Evolutionary conservation across 768 basidiomycete species (phyloP).

Genomic region (Podaxis mareebaensis): DNA sequence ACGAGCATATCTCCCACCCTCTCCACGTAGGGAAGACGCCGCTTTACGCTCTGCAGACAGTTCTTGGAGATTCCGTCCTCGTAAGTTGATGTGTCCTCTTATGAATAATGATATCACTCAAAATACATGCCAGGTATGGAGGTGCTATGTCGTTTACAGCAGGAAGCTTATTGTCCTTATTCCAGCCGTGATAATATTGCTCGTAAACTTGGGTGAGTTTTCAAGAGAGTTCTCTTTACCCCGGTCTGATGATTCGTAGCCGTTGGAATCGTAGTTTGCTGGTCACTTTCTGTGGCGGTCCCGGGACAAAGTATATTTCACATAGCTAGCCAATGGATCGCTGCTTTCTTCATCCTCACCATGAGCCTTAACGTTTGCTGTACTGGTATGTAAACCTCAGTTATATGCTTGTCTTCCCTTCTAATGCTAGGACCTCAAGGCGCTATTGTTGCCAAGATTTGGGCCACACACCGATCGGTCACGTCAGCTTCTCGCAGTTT

Average conservation of each 20-base stretch:
- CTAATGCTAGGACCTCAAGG: background rate
- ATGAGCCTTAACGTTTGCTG: conserved; percentile 12
- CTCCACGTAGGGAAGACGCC: conserved; percentile 7
- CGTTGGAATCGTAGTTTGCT: conserved; percentile 4
- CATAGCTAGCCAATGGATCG: background rate
- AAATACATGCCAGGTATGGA: background rate
- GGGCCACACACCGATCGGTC: background rate
- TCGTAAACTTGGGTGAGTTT: conserved; percentile 4
- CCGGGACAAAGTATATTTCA: conserved; percentile 3
- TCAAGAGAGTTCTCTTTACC: background rate
- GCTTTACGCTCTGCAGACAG: conserved; percentile 1
- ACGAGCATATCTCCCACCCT: background rate
- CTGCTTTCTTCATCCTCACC: conserved; percentile 6
- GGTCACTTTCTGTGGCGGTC: conserved; percentile 2
- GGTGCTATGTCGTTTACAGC: conserved; percentile 5
- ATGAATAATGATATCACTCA: background rate
- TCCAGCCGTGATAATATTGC: background rate
- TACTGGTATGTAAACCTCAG: background rate
- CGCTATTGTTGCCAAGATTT: conserved; percentile 9
- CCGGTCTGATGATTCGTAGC: background rate
- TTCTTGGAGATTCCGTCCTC: conserved; percentile 8
- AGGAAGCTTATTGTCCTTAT: background rate
- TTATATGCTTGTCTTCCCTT: background rate
- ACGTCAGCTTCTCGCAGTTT: background rate
- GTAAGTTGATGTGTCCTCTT: background rate